Percentiles rank a stretch among this genome's conserved stretches.
Evolutionary conservation across 495 filamentous ascomycete genomes (phyloP).

Genomic region (Rostrohypoxylon terebratum): DNA sequence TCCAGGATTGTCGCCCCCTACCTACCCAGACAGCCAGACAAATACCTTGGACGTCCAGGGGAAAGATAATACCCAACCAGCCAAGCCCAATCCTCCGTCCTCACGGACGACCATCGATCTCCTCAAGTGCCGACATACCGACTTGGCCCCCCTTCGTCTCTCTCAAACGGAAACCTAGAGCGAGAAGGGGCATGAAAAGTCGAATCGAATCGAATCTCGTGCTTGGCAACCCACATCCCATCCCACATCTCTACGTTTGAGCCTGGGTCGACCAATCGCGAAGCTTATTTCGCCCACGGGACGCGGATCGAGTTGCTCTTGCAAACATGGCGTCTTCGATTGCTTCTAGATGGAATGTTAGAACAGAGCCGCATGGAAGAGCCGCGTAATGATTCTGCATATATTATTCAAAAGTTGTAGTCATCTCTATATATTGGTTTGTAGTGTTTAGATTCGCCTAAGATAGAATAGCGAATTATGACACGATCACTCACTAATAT

Average conservation of each 20-base stretch:
- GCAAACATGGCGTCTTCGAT: background rate
- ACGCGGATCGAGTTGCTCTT: conserved; percentile 17
- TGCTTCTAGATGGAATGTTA: background rate
- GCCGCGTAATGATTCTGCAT: background rate
- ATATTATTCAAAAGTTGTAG: background rate
- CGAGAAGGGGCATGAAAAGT: conserved; percentile 16
- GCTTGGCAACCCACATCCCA: conserved; percentile 10
- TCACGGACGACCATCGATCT: background rate
- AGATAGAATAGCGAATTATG: too few species aligned
- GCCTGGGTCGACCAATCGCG: conserved; percentile 8
- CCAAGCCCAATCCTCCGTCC: background rate
- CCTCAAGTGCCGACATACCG: conserved; percentile 9
- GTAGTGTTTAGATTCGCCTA: too few species aligned
- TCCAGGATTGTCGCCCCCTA: conserved; percentile 5
- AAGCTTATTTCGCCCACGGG: conserved; percentile 5
- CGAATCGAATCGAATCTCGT: background rate
- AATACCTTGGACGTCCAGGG: too few species aligned
- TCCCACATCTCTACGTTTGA: background rate
- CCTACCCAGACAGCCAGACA: too few species aligned
- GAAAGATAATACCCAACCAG: too few species aligned
- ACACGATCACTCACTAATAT: background rate
- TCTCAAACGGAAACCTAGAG: conserved; percentile 17
- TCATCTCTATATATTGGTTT: background rate
- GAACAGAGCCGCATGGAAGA: conserved; percentile 12
- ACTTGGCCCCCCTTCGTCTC: background rate